Conservation (phyloP, 2,329 filamentous ascomycete species). For the Shiraia sp. region DNA sequence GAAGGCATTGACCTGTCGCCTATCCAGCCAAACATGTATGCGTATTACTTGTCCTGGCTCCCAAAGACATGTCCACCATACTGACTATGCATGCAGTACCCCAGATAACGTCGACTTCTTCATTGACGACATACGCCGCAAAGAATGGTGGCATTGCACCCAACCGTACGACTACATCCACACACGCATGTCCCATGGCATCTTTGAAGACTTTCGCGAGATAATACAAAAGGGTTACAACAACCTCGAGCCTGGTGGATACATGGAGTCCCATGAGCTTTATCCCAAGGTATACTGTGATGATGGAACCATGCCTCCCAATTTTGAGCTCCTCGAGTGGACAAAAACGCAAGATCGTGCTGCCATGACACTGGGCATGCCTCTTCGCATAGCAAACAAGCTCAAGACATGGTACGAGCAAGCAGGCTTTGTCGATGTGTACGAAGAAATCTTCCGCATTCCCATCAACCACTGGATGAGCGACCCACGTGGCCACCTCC, state of each 20-base stretch:
- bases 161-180: slow-evolving; percentile 62
- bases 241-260: slow-evolving; percentile 62
- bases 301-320: slow-evolving; percentile 56
- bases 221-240: slow-evolving; percentile 57
- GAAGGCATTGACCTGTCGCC: slow-evolving; percentile 49
- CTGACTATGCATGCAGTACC: slow-evolving; percentile 41
- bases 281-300: slow-evolving; percentile 55
- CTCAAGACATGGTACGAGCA: slow-evolving; percentile 59
- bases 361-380: slow-evolving; percentile 49
- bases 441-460: slow-evolving; percentile 57
- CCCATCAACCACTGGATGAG: slow-evolving; percentile 57
- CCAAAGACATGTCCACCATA: not conserved
- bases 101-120: slow-evolving; percentile 76
- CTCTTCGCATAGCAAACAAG: slow-evolving; percentile 58
- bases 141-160: slow-evolving; percentile 59
- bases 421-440: slow-evolving; percentile 62
- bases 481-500: slow-evolving; percentile 51
- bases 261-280: slow-evolving; percentile 49
- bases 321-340: slow-evolving; percentile 56
- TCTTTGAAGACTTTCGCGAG: slow-evolving; percentile 60
- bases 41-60: not conserved
- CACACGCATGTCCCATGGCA: slow-evolving; percentile 61
- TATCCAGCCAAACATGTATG: slow-evolving; percentile 45
- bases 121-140: slow-evolving; percentile 68
- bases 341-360: slow-evolving; percentile 48